These are phyloP conservation scores for Phytophthora palmivora DNA, from an alignment of 352 stramenopile genomes.

Conservation along the genomic window DNA sequence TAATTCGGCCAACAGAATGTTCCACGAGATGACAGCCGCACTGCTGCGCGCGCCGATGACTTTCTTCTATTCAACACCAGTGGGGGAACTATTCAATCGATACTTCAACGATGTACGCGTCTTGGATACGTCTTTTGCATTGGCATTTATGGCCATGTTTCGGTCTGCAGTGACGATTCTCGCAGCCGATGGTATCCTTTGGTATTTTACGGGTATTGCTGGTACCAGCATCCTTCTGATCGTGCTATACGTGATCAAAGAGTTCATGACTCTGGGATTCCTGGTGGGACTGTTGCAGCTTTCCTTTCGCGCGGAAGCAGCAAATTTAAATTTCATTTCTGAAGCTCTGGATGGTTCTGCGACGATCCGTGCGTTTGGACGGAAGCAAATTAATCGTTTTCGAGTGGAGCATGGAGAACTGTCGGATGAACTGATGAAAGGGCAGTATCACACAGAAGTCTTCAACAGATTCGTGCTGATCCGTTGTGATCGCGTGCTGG, in stretches of 20 bases:
- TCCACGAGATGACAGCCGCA: slow-evolving; percentile 52
- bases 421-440: slow-evolving; percentile 43
- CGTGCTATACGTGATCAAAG: slow-evolving; percentile 44
- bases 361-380: slow-evolving; percentile 48
- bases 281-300: slow-evolving; percentile 43
- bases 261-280: slow-evolving; percentile 42
- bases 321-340: slow-evolving; percentile 52
- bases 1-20: slow-evolving; percentile 44
- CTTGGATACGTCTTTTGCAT: slow-evolving; percentile 35
- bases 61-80: slow-evolving; percentile 57
- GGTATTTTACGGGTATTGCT: slow-evolving; percentile 44
- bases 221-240: slow-evolving; percentile 43
- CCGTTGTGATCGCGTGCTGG: slow-evolving; percentile 43
- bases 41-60: slow-evolving; percentile 48
- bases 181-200: slow-evolving; percentile 39
- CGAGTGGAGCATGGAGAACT: slow-evolving; percentile 39
- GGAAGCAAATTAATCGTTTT: slow-evolving; percentile 37
- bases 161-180: slow-evolving; percentile 38
- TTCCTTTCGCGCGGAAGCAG: slow-evolving; percentile 41
- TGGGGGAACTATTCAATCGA: slow-evolving; percentile 53
- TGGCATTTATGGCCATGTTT: slow-evolving; percentile 43
- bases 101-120: slow-evolving; percentile 51
- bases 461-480: slow-evolving; percentile 50
- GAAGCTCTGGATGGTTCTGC: slow-evolving; percentile 45
- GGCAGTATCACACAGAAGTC: slow-evolving; percentile 27